Evolutionary conservation across 2,329 filamentous ascomycete species (phyloP), one percentile per base, ranked within the genome.

Genomic region (Sphaerulina populicola): DNA sequence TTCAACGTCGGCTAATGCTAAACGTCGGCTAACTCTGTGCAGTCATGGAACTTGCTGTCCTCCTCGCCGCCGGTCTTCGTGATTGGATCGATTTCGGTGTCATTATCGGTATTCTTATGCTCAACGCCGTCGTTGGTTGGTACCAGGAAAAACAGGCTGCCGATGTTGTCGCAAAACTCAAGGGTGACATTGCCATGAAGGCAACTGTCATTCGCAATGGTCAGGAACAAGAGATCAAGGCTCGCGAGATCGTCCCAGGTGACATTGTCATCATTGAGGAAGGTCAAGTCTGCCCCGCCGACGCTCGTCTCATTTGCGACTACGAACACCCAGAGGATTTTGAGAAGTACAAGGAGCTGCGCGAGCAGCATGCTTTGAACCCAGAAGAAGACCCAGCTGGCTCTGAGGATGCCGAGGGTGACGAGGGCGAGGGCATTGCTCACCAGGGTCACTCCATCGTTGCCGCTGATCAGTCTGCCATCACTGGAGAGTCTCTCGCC

Each of bases 81-180:
- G 82, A 86, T 71, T 88, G 83, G 83, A 77, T 86, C 58, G 84
- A 88, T 73, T 78, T 87, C 60, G 83, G 83, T 77, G 82, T 88
- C 68, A 88, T 88, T 68, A 79, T 83, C 62, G 84, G 78, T 74
- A 88, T 88, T 69, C 73, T 88, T 50, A 62, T 83, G 66, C 81
- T 88, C 57, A 88, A 88, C 73, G 84, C 84, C 59, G 72, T 82
- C 57, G 84, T 87, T 68, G 84, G 84, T 74, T 88, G 83, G 80
- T 87, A 88, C 69, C 84, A 87, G 69, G 84, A 88, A 72, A 88
- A 88, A 74, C 83, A 87, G 71, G 84, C 84, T 62, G 84, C 83
- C 60, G 84, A 88, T 70, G 83, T 87, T 64, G 83, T 86, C 63
- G 83, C 83, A 51, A 80, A 75, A 57, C 73, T 88, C 56, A 87